These are phyloP conservation scores for Skeletonema costatum DNA, from an alignment of 108 stramenopile genomes.

Conservation along the genomic window DNA sequence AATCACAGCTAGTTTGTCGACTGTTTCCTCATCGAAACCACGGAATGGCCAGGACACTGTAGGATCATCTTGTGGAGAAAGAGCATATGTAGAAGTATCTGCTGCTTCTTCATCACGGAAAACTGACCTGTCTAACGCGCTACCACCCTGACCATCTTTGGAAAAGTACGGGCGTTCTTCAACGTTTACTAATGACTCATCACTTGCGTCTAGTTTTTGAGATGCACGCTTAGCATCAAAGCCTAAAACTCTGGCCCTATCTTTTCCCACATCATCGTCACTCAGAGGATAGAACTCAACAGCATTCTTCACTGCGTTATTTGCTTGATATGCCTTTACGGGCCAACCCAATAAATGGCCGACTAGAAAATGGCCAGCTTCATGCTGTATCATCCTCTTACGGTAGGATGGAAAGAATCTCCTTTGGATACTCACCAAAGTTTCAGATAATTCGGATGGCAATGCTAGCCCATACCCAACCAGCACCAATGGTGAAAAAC, in stretches of 20 bases:
- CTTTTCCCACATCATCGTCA: conserved; percentile 59
- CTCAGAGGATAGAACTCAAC: conserved; percentile 85
- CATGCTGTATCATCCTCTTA: conserved; percentile 84
- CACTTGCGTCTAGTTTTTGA: conserved; percentile 2
- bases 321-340: conserved; percentile 59
- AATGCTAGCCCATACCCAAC: conserved; percentile 85
- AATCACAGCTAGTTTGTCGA: conserved; percentile 76
- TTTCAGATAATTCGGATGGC: conserved; percentile 62
- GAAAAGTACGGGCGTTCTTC: conserved; percentile 71
- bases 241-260: conserved; percentile 64
- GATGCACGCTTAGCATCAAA: conserved; percentile 54
- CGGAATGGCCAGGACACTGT: conserved; percentile 79
- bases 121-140: conserved; percentile 59
- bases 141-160: conserved; percentile 63
- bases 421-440: conserved; percentile 73
- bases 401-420: conserved; percentile 76
- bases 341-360: conserved; percentile 80
- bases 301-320: conserved; percentile 86
- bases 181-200: neutral
- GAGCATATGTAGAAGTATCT: conserved; percentile 54
- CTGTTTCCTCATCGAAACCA: conserved; percentile 75
- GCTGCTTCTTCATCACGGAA: conserved; percentile 64
- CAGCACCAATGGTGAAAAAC: conserved; percentile 74
- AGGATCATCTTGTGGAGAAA: conserved; percentile 63
- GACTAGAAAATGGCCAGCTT: conserved; percentile 86